These are phyloP conservation scores for Ceratocystis diversiconidia DNA, from an alignment of 2,329 filamentous ascomycete genomes.

Conservation along the genomic window DNA sequence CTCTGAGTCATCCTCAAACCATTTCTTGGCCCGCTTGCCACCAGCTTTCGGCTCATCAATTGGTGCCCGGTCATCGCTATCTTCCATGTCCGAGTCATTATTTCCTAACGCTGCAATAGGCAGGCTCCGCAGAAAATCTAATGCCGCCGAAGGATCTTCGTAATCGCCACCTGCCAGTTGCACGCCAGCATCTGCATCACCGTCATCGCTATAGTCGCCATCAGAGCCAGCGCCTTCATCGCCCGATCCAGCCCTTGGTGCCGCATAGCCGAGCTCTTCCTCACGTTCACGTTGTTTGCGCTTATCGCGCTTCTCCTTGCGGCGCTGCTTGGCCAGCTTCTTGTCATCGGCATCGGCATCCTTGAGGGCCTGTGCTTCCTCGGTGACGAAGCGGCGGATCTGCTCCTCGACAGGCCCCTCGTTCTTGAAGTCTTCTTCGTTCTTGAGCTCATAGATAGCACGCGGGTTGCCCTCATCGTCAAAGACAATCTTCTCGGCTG, in stretches of 20 bases:
- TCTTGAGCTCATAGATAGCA: slow-evolving; percentile 74
- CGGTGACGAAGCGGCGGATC: slow-evolving; percentile 61
- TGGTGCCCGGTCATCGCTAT: slow-evolving; percentile 28
- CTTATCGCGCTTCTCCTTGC: slow-evolving; percentile 60
- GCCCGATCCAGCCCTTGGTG: slow-evolving; percentile 21
- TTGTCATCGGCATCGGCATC: slow-evolving; percentile 75
- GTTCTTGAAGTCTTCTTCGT: slow-evolving; percentile 64
- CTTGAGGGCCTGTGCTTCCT: slow-evolving; percentile 56
- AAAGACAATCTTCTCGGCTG: slow-evolving; percentile 72
- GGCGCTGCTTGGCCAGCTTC: slow-evolving; percentile 61
- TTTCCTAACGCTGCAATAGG: slow-evolving; percentile 32
- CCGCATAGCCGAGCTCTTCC: slow-evolving; percentile 25
- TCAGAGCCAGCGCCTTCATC: slow-evolving; percentile 18
- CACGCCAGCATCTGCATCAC: slow-evolving; percentile 14
- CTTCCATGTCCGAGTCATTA: slow-evolving; percentile 25
- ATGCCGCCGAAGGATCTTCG: slow-evolving; percentile 37
- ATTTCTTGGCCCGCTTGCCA: slow-evolving; percentile 60
- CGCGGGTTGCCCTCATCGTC: slow-evolving; percentile 84
- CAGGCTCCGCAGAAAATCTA: slow-evolving; percentile 44
- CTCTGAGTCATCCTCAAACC: slow-evolving; percentile 52
- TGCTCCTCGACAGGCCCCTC: slow-evolving; percentile 65
- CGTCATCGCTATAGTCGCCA: slow-evolving; percentile 5
- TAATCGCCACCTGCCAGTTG: slow-evolving; percentile 28
- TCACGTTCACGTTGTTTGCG: slow-evolving; percentile 49
- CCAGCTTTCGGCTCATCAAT: slow-evolving; percentile 19